phyloP scores from a whole-genome alignment of 768 basidiomycete genomes.

The Leccinum sublutescens region DNA sequence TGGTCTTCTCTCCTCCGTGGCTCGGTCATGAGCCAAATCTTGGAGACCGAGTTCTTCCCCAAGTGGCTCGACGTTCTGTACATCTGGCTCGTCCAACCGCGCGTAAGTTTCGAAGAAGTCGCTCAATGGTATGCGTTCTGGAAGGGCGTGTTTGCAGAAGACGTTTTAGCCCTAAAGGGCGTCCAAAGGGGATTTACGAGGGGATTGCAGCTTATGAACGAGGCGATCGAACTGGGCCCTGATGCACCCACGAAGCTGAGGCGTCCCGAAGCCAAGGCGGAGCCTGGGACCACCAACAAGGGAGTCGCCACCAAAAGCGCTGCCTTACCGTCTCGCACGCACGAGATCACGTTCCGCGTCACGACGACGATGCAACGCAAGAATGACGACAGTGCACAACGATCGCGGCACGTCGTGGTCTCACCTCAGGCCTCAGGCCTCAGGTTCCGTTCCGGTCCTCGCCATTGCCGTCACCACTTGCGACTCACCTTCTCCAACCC shows the following conservation, averaged over 20 bases:
- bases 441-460: no score
- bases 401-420: no score
- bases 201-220: conserved; percentile 92
- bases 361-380: no score
- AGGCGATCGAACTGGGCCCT: conserved; percentile 83
- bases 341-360: conserved; percentile 85
- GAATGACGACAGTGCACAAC: no score
- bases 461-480: no score
- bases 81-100: conserved; percentile 90
- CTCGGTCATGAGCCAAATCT: conserved; percentile 75
- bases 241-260: conserved; percentile 66
- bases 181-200: conserved; percentile 80
- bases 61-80: conserved; percentile 94
- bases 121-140: conserved; percentile 92
- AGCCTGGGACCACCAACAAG: conserved; percentile 35
- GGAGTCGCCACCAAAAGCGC: conserved; percentile 36
- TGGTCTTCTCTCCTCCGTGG: conserved; percentile 77
- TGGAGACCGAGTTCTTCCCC: conserved; percentile 93
- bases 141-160: conserved; percentile 75
- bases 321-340: conserved; percentile 46
- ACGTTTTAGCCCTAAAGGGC: conserved; percentile 60
- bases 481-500: no score
- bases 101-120: conserved; percentile 87
- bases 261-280: conserved; percentile 64
- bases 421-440: no score